Evolutionary conservation across 306 rosid genomes (phyloP), one percentile per base, ranked within the genome.

Genomic region (Acacia melanoxylon): DNA sequence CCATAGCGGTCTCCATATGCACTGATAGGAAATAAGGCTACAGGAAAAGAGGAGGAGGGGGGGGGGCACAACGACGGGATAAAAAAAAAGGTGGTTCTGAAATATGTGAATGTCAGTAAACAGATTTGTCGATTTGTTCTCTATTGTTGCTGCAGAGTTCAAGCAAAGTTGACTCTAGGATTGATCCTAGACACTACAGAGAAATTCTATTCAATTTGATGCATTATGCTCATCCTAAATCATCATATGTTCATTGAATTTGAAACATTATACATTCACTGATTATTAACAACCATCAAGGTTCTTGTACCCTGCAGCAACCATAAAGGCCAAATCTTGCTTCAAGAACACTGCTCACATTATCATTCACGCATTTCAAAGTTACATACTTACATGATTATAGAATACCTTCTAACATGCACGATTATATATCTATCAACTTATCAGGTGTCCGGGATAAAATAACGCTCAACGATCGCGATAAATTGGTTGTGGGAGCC

Each of bases 401-500:
- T 25, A 61, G 33, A 58, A 61, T 25, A 61, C 33, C 67, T 24
- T 61, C 33, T 61, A 61, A 12, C 67, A 61, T 61, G 67, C 35
- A 25, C 17, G 11, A 25, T 61, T 12, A 11, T 24, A 61, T 5
- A 51, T 49, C 29, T 59, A 58, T 22, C 14, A 24, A 59, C 24
- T 61, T 24, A 25, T 12, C 65, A 1, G 16, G 17, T 61, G 67
- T 61, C 31, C 11, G 7, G 11, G 14, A 41, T 51, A 78, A n/a
- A 16, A 45, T 11, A 31, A 75, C 45, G 41, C 58, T 88, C 87
- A 92, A 72, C 92, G 76, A 77, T 95, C 99, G 0, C 99, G 97
- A 85, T 86, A 92, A 81, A 95, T 88, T 42, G 99, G 88, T 80
- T 91, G 98, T 0, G 99, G 92, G 87, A 86, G 84, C 99, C 99